These are phyloP conservation scores for Apiospora rasikravindrae DNA, from an alignment of 2,329 filamentous ascomycete genomes.

Conservation along the genomic window DNA sequence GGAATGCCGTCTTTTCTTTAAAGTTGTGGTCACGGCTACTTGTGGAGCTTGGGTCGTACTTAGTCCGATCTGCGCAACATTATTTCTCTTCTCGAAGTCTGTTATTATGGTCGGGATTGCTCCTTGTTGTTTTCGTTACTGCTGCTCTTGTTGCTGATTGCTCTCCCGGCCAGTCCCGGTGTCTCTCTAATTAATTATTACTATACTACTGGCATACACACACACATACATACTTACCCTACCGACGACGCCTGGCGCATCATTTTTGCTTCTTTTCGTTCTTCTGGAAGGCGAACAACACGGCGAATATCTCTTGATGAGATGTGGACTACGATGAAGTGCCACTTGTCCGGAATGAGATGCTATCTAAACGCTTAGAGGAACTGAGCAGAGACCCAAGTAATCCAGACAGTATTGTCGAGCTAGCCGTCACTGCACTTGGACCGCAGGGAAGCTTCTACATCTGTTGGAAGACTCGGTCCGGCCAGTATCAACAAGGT, in stretches of 20 bases:
- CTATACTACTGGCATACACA: not conserved
- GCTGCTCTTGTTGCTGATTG: not conserved
- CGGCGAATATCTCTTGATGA: conserved; percentile 13
- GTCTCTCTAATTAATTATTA: not conserved
- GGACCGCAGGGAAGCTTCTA: conserved; percentile 37
- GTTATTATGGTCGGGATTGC: conserved; percentile 7
- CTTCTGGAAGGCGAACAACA: conserved; percentile 5
- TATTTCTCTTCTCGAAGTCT: not conserved
- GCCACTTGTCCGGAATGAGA: conserved; percentile 24
- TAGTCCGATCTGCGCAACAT: conserved; percentile 1
- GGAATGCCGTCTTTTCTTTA: conserved; percentile 2
- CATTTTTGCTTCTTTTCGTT: not conserved
- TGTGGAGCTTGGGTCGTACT: not conserved
- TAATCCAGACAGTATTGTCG: conserved; percentile 35
- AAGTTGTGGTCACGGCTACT: conserved; percentile 5
- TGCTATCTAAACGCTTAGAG: conserved; percentile 35
- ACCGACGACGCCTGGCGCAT: conserved; percentile 5
- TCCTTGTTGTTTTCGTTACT: not conserved
- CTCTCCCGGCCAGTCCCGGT: not conserved
- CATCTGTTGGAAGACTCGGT: conserved; percentile 39
- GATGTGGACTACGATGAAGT: conserved; percentile 13
- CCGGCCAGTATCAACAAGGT: conserved; percentile 37
- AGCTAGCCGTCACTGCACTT: conserved; percentile 39
- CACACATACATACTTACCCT: not conserved
- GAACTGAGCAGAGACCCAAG: conserved; percentile 31